Conservation (phyloP, 257 asterid genomes). For the Gentiana straminea region DNA sequence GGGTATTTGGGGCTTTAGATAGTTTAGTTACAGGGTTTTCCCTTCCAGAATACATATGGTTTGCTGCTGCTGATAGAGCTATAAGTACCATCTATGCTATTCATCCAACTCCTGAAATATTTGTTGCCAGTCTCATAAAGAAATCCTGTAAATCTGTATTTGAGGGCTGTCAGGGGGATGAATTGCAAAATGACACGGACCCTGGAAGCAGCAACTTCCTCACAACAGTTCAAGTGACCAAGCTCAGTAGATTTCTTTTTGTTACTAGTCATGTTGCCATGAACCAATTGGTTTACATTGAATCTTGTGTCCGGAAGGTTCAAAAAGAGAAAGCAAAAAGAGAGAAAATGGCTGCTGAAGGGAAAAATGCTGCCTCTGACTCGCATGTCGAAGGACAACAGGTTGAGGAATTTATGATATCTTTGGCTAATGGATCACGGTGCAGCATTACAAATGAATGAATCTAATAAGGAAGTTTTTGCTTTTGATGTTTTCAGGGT, state of each 20-base stretch:
- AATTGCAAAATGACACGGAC: conserved; percentile 31
- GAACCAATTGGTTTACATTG: conserved; percentile 83
- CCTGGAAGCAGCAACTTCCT: conserved; percentile 26
- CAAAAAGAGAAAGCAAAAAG: conserved; percentile 69
- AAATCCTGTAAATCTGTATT: conserved; percentile 63
- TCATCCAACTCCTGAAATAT: conserved; percentile 81
- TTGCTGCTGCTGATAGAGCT: conserved; percentile 85
- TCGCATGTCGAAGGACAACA: conserved; percentile 32
- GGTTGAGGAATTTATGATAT: conserved; percentile 24
- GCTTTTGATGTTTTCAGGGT: conserved; percentile 33
- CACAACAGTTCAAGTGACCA: conserved; percentile 50
- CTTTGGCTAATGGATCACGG: not conserved
- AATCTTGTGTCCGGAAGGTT: conserved; percentile 58
- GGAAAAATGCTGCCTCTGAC: conserved; percentile 19
- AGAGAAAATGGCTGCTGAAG: conserved; percentile 50
- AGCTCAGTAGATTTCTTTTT: conserved; percentile 64
- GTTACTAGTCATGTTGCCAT: conserved; percentile 79
- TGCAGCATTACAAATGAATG: not conserved
- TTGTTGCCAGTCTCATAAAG: conserved; percentile 65
- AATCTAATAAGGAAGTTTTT: not conserved
- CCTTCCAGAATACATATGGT: conserved; percentile 81
- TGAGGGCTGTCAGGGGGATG: conserved; percentile 31
- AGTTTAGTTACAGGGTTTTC: conserved; percentile 51
- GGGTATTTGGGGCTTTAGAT: conserved; percentile 67
- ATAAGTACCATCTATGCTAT: conserved; percentile 63